A percentile compares a stretch with the other conserved stretches of the same genome.
Conservation (phyloP, 352 stramenopile genomes). For the Phytophthora vignae region DNA sequence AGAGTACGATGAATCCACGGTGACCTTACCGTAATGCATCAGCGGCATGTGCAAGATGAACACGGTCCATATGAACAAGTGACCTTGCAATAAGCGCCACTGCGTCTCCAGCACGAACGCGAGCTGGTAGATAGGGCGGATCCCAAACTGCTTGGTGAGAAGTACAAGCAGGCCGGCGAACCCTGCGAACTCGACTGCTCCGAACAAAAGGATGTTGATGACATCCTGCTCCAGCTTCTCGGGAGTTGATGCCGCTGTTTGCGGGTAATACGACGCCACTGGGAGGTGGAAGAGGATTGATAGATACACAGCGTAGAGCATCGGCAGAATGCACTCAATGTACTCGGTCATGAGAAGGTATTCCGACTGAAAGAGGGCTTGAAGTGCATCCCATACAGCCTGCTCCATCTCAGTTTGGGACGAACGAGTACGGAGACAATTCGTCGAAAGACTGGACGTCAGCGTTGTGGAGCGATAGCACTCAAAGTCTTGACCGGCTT, state of each 20-base stretch:
- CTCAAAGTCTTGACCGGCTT: neutral
- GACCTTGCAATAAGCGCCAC: constrained; percentile 19
- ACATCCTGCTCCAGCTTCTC: neutral
- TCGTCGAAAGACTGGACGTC: neutral
- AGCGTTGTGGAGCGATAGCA: neutral
- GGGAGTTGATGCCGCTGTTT: constrained; percentile 9
- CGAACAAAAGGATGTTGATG: constrained; percentile 9
- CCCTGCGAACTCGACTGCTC: constrained; percentile 11
- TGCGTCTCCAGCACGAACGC: constrained; percentile 47
- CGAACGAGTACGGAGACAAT: neutral
- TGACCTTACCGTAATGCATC: constrained; percentile 26
- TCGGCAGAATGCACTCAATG: constrained; percentile 9
- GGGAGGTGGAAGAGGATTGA: constrained; percentile 1
- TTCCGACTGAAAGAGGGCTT: constrained; percentile 11
- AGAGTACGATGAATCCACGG: neutral
- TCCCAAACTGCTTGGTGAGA: constrained; percentile 16
- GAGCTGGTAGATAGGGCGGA: constrained; percentile 31
- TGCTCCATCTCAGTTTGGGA: neutral
- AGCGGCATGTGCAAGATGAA: constrained; percentile 35
- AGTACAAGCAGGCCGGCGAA: constrained; percentile 14
- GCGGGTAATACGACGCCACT: constrained; percentile 16
- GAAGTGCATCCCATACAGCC: constrained; percentile 2
- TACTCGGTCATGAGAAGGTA: constrained; percentile 14
- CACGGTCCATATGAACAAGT: constrained; percentile 32
- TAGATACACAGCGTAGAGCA: constrained; percentile 4